These are phyloP conservation scores for Aschersonia sp. DNA, from an alignment of 2,329 filamentous ascomycete genomes.

Conservation along the genomic window DNA sequence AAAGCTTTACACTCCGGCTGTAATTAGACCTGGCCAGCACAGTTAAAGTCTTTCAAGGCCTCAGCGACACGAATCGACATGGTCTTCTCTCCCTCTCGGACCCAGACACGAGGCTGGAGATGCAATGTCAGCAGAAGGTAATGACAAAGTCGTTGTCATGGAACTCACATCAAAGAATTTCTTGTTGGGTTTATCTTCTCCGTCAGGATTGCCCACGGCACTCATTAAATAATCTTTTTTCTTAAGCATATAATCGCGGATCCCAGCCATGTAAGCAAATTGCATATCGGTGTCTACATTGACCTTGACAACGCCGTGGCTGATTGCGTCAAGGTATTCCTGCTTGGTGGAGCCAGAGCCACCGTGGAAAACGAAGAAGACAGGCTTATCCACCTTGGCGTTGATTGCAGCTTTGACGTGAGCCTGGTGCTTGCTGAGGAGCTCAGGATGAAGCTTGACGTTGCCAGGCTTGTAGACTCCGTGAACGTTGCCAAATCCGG, in stretches of 20 bases:
- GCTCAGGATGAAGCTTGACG: constrained; percentile 90
- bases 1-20: not conserved
- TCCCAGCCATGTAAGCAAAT: constrained; percentile 81
- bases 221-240: constrained; percentile 90
- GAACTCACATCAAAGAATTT: constrained; percentile 56
- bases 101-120: constrained; percentile 72
- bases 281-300: constrained; percentile 98
- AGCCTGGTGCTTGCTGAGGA: constrained; percentile 91
- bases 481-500: constrained; percentile 97
- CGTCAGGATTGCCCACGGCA: constrained; percentile 89
- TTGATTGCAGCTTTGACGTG: constrained; percentile 72
- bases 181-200: constrained; percentile 98
- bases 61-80: constrained; percentile 71
- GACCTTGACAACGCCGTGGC: constrained; percentile 95
- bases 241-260: constrained; percentile 85
- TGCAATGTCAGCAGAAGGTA: not conserved
- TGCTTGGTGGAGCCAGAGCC: constrained; percentile 83
- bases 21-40: constrained; percentile 18
- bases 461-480: constrained; percentile 98
- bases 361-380: constrained; percentile 99
- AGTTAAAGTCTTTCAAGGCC: constrained; percentile 84
- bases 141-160: not conserved
- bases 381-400: constrained; percentile 68
- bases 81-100: constrained; percentile 92
- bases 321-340: constrained; percentile 81